phyloP scores from a whole-genome alignment of 768 basidiomycete species.

The Hygrophorus pudorinus region DNA sequence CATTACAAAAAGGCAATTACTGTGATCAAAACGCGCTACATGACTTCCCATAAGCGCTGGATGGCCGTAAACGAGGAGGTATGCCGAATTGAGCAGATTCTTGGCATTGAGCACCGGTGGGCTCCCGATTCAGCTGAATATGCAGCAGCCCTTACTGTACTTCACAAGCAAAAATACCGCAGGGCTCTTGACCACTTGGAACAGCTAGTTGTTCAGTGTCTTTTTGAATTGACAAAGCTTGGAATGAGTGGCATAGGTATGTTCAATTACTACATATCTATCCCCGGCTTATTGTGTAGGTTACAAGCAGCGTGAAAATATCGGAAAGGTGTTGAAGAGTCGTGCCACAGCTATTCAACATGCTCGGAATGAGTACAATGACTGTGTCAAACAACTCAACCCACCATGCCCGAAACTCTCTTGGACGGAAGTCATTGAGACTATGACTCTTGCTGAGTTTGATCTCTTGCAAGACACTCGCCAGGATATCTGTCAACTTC shows the following conservation, averaged over 20 bases:
- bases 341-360: conserved; percentile 21
- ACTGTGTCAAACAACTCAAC: conserved; percentile 12
- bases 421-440: conserved; percentile 14
- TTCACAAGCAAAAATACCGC: background rate
- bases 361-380: conserved; percentile 23
- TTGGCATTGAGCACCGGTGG: conserved; percentile 10
- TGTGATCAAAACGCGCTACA: background rate
- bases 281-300: conserved; percentile 14
- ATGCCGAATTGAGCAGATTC: conserved; percentile 5
- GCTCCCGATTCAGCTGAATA: conserved; percentile 4
- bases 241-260: conserved; percentile 14
- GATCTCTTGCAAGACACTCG: conserved; percentile 21
- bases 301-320: conserved; percentile 23
- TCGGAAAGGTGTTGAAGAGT: conserved; percentile 22
- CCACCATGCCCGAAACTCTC: conserved; percentile 13
- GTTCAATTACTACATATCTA: conserved; percentile 4
- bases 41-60: background rate
- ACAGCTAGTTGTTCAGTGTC: background rate
- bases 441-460: conserved; percentile 20
- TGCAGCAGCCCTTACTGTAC: conserved; percentile 3
- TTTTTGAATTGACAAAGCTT: conserved; percentile 13
- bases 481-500: conserved; percentile 16
- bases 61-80: background rate
- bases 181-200: background rate
- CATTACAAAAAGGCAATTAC: background rate